phyloP scores from a whole-genome alignment of 2,329 filamentous ascomycete species.

The Pseudogymnoascus sp. region DNA sequence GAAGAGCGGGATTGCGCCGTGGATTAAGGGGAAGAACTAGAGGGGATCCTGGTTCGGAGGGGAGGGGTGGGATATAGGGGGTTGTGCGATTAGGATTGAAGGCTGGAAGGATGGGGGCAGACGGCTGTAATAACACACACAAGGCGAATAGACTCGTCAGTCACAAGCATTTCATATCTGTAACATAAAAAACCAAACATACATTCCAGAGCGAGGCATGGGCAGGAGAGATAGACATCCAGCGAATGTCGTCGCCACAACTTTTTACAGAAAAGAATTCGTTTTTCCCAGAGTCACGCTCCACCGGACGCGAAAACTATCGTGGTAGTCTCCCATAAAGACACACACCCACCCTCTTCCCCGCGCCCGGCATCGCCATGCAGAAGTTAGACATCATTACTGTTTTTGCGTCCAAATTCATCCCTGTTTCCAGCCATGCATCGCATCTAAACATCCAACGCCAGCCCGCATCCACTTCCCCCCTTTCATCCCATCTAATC shows the following conservation, averaged over 20 bases:
- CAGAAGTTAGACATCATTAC: background rate
- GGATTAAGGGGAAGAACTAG: constrained; percentile 35
- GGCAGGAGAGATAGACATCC: background rate
- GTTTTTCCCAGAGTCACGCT: background rate
- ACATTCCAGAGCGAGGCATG: background rate
- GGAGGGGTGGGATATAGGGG: background rate
- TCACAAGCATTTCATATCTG: constrained; percentile 1
- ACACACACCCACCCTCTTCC: background rate
- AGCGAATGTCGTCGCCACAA: background rate
- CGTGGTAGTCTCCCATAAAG: background rate
- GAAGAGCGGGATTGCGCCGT: constrained; percentile 40
- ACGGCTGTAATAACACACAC: background rate
- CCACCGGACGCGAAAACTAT: background rate
- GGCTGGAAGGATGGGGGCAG: constrained; percentile 5
- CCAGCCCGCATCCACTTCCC: background rate
- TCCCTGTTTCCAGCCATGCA: background rate
- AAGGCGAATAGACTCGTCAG: background rate
- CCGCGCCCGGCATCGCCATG: background rate
- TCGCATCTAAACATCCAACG: background rate
- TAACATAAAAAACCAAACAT: background rate
- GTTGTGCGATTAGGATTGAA: background rate
- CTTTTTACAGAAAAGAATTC: background rate
- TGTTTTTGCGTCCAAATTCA: background rate
- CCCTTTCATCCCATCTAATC: constrained; percentile 18
- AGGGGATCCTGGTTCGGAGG: background rate